phyloP scores from a whole-genome alignment of 2,329 filamentous ascomycete species.

The Zymoseptoria pseudotritici region DNA sequence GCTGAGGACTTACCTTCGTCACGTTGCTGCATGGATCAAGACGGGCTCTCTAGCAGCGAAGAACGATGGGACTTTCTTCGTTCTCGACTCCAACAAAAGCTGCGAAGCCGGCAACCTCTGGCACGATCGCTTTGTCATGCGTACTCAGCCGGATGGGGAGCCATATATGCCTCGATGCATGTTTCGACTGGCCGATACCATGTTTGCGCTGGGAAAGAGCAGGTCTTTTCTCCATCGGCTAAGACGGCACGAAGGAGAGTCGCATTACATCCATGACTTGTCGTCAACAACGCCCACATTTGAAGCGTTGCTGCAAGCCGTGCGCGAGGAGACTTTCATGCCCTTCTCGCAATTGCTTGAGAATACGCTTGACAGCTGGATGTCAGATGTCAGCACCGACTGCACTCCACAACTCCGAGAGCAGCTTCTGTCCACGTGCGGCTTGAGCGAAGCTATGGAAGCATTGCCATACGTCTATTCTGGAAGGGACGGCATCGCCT shows the following conservation, averaged over 20 bases:
- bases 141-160: conserved; percentile 50
- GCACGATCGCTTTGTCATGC: conserved; percentile 65
- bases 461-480: conserved; percentile 68
- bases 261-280: not conserved
- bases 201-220: conserved; percentile 84
- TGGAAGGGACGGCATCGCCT: conserved; percentile 63
- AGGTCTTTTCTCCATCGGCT: conserved; percentile 74
- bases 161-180: conserved; percentile 70
- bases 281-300: conserved; percentile 2
- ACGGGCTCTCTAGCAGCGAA: conserved; percentile 55
- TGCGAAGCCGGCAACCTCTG: conserved; percentile 62
- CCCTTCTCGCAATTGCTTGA: conserved; percentile 72
- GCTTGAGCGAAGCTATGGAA: conserved; percentile 57
- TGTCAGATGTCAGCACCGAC: conserved; percentile 64
- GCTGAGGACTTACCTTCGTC: conserved; percentile 72
- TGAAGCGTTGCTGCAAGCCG: not conserved
- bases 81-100: conserved; percentile 50
- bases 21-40: conserved; percentile 79
- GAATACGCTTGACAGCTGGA: conserved; percentile 64
- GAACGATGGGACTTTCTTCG: conserved; percentile 64
- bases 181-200: conserved; percentile 58
- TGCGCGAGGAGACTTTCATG: conserved; percentile 9
- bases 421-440: conserved; percentile 61
- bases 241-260: conserved; percentile 36
- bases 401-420: conserved; percentile 60